Evolutionary conservation across 305 asterid genomes (phyloP), one percentile per base, ranked within the genome.

Genomic region (Fraxinus xanthoxyloides): DNA sequence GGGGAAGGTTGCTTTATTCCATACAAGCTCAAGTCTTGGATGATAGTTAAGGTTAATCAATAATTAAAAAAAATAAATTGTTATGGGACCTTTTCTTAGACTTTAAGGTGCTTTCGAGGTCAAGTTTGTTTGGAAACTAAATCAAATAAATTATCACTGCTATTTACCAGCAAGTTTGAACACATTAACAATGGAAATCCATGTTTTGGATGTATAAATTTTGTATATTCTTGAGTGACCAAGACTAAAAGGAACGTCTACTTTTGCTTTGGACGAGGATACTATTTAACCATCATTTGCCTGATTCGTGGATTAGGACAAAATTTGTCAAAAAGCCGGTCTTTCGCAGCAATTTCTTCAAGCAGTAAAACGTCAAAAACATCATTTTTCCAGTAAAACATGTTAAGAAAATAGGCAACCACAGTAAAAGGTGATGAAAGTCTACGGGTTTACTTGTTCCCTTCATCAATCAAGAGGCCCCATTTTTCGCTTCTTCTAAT

Each of bases 381-480:
- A 15, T 3, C 59, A 48, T 48, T 48, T 48, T 48, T 46, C 17
- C 75, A 72, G 77, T 73, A 76, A 84, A 76, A 54, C 84, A 76
- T 76, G 77, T 76, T 26, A 46, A 63, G 70, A 31, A 21, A 28
- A 69, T 7, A 26, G 13, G 61, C 9, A 56, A 38, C 35, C 26
- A 82, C 85, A 80, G 88, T 82, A 80, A 85, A 81, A 67, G 77
- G 82, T 51, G 85, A 84, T 83, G 78, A 86, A 87, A 89, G 82
- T 79, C 24, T 67, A 83, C 82, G 82, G 76, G 67, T 83, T 91
- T 85, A 81, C 90, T 82, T 89, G 93, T 87, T 90, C 91, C 88
- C 89, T 87, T 85, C 90, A 90, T 90, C 90, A 90, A 89, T 89
- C 90, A 87, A 87, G 76, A 79, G 92, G 90, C 86, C 93, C 92